A percentile compares a stretch with the other conserved stretches of the same genome.
Conservation (phyloP, 108 stramenopile species). For the Seminavis robusta region DNA sequence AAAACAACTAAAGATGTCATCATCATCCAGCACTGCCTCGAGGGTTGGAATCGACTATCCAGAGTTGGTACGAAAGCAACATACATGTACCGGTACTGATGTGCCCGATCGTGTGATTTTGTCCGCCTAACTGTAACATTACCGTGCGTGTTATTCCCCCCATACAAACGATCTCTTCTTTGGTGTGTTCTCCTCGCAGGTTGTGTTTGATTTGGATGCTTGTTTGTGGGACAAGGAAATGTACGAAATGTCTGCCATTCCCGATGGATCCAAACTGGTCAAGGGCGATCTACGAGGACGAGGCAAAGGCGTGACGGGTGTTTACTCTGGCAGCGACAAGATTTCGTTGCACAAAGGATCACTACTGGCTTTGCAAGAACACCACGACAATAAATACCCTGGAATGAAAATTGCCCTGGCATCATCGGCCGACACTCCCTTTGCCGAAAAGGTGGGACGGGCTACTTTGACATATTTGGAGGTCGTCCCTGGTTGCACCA, state of each 20-base stretch:
- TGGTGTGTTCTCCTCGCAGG: too few relatives aligned
- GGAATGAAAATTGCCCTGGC: conserved; percentile 81
- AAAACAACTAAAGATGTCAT: too few relatives aligned
- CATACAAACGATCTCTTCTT: too few relatives aligned
- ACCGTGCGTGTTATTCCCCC: too few relatives aligned
- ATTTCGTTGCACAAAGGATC: conserved; percentile 77
- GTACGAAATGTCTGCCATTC: conserved; percentile 69
- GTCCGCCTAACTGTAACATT: too few relatives aligned
- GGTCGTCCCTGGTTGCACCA: conserved; percentile 74
- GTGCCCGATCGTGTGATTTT: too few relatives aligned
- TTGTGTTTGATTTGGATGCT: conserved; percentile 84
- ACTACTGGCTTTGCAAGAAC: conserved; percentile 66
- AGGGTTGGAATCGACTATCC: too few relatives aligned
- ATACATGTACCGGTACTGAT: too few relatives aligned
- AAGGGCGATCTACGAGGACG: conserved; percentile 68
- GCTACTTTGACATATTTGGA: conserved; percentile 75
- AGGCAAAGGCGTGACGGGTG: conserved; percentile 77
- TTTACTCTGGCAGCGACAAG: conserved; percentile 54
- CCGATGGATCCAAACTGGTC: conserved; percentile 41
- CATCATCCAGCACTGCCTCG: too few relatives aligned
- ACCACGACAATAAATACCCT: conserved; percentile 52
- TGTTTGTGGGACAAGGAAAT: conserved; percentile 94
- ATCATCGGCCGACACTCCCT: conserved; percentile 76
- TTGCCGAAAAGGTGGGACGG: conserved; percentile 71
- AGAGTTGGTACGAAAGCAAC: too few relatives aligned